Conservation (phyloP, 1,139 yeast species). For the Suhomyces bribrorum region DNA sequence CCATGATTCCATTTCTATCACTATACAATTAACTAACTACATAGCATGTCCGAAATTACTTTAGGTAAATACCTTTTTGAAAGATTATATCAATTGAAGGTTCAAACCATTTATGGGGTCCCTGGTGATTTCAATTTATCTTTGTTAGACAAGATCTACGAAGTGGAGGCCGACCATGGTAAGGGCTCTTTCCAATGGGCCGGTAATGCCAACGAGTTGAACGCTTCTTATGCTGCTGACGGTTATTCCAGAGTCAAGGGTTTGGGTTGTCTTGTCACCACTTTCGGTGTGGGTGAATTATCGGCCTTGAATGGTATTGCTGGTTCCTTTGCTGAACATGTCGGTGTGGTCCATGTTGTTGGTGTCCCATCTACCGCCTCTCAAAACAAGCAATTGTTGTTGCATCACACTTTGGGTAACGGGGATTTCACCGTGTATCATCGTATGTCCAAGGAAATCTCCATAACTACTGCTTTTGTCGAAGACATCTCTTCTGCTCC, state of each 20-base stretch:
- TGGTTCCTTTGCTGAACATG: conserved; percentile 46
- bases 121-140: conserved; percentile 46
- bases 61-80: conserved; percentile 48
- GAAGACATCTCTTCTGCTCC: conserved; percentile 67
- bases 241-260: conserved; percentile 44
- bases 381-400: conserved; percentile 38
- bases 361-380: conserved; percentile 43
- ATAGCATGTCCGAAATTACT: conserved; percentile 36
- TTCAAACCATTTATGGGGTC: conserved; percentile 43
- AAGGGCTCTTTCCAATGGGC: conserved; percentile 39
- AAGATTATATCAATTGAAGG: conserved; percentile 43
- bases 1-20: not conserved
- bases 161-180: conserved; percentile 23
- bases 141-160: conserved; percentile 37
- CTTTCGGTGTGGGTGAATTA: conserved; percentile 47
- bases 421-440: conserved; percentile 50
- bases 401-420: conserved; percentile 49
- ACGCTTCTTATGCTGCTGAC: conserved; percentile 47
- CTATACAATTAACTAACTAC: not conserved
- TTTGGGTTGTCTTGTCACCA: conserved; percentile 40
- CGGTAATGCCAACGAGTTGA: conserved; percentile 46
- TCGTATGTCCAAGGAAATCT: conserved; percentile 60
- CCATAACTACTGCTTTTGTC: conserved; percentile 64
- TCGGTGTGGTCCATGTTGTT: conserved; percentile 42
- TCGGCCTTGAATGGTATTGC: conserved; percentile 44